Conservation (phyloP, 1,284 basidiomycete species). For the Rhizopogon hawkerae region DNA sequence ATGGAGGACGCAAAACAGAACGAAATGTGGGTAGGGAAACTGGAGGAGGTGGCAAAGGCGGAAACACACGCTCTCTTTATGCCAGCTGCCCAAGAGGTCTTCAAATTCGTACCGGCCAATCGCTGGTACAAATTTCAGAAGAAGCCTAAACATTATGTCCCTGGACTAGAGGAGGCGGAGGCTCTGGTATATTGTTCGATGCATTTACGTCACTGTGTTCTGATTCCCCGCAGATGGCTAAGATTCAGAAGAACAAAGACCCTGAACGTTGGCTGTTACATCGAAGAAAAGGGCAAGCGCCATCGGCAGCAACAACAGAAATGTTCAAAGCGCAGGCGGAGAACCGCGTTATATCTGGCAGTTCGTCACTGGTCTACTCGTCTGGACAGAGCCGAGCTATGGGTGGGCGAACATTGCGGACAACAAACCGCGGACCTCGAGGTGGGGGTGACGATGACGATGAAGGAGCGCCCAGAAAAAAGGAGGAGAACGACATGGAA, state of each 20-base stretch:
- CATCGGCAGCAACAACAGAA: conserved; percentile 51
- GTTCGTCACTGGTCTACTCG: conserved; percentile 40
- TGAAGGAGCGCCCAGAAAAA: conserved; percentile 36
- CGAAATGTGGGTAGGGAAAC: conserved; percentile 71
- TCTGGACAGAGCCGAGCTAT: conserved; percentile 52
- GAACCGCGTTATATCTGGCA: conserved; percentile 32
- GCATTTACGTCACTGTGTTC: conserved; percentile 8
- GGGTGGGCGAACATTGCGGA: conserved; percentile 51
- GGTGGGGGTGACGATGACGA: conserved; percentile 65
- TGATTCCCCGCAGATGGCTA: conserved; percentile 33
- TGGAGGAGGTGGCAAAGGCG: conserved; percentile 68
- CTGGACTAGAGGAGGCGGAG: conserved; percentile 65
- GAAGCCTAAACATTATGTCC: conserved; percentile 63
- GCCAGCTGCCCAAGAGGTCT: conserved; percentile 65
- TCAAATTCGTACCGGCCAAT: conserved; percentile 79
- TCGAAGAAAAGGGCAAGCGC: conserved; percentile 46
- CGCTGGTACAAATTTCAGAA: conserved; percentile 89
- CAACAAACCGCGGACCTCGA: conserved; percentile 60
- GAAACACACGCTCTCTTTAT: conserved; percentile 63
- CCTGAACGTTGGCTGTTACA: conserved; percentile 61
- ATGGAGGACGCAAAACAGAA: conserved; percentile 65
- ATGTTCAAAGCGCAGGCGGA: conserved; percentile 59
- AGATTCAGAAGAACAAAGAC: conserved; percentile 60
- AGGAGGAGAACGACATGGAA: conserved; percentile 57
- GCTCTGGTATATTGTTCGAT: conserved; percentile 50